A percentile compares a stretch with the other conserved stretches of the same genome.
Conservation (phyloP, 2,329 filamentous ascomycete species). For the Exophiala phaeomuriformis region DNA sequence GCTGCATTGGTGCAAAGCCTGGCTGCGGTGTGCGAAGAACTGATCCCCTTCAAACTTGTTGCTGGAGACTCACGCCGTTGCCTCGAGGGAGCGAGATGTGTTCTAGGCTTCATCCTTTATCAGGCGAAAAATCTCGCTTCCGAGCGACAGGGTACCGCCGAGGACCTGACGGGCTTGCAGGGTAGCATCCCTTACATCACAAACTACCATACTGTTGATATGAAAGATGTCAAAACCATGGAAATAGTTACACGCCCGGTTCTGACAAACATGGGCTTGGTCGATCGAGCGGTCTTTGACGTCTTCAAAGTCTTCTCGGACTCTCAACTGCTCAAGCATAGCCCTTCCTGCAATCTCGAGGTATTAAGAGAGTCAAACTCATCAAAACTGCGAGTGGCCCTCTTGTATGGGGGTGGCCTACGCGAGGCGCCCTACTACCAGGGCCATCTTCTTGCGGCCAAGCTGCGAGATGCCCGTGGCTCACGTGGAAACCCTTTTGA, state of each 20-base stretch:
- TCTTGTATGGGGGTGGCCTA: slow-evolving; percentile 27
- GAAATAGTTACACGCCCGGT: slow-evolving; percentile 29
- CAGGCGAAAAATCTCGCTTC: background rate
- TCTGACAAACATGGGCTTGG: slow-evolving; percentile 27
- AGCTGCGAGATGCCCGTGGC: background rate
- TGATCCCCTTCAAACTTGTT: slow-evolving; percentile 30
- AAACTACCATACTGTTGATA: slow-evolving; percentile 28
- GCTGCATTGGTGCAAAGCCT: slow-evolving; percentile 31
- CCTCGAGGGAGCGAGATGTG: slow-evolving; percentile 32
- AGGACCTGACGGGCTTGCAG: background rate
- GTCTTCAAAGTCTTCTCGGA: slow-evolving; percentile 28
- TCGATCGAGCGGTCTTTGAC: slow-evolving; percentile 24
- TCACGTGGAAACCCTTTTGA: slow-evolving; percentile 1
- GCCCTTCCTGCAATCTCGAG: slow-evolving; percentile 5
- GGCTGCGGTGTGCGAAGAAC: slow-evolving; percentile 28
- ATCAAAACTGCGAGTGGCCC: slow-evolving; percentile 5
- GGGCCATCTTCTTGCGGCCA: background rate
- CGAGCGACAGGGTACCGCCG: background rate
- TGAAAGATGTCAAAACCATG: slow-evolving; percentile 29
- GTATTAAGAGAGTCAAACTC: slow-evolving; percentile 7
- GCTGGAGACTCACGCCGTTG: slow-evolving; percentile 27
- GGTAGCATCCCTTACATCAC: slow-evolving; percentile 20
- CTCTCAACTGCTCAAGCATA: slow-evolving; percentile 23
- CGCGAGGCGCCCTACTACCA: slow-evolving; percentile 27
- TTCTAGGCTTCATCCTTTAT: slow-evolving; percentile 34